A percentile compares a stretch with the other conserved stretches of the same genome.
These are phyloP conservation scores for Nicotiana tomentosiformis DNA, from an alignment of 257 asterid species.

Conservation along the genomic window DNA sequence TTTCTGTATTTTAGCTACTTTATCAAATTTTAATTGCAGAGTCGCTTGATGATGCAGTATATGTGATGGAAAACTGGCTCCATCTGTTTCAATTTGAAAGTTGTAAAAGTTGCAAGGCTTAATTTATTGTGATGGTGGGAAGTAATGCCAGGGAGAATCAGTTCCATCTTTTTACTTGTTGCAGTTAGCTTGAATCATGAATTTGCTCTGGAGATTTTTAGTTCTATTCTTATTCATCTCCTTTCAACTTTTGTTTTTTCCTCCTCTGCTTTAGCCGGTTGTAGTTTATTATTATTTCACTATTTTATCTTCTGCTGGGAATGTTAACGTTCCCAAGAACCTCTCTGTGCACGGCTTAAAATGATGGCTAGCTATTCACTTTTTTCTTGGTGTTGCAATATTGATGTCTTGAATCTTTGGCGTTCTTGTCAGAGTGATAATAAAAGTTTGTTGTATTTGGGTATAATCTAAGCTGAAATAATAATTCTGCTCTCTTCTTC, in stretches of 20 bases:
- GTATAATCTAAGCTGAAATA: background rate
- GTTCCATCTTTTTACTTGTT: background rate
- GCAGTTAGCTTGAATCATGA: slow-evolving; percentile 1
- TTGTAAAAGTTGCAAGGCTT: background rate
- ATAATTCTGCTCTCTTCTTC: background rate
- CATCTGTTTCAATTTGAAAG: background rate
- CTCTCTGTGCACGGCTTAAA: background rate
- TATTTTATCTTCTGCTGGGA: background rate
- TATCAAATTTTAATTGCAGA: slow-evolving; percentile 6
- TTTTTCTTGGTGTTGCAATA: background rate
- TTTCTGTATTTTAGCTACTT: background rate
- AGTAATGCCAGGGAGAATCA: background rate
- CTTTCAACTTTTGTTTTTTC: background rate
- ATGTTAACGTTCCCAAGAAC: background rate
- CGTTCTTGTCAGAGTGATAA: background rate
- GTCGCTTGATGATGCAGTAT: background rate
- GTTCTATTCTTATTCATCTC: background rate
- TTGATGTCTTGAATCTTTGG: background rate
- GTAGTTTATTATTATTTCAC: background rate
- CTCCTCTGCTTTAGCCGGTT: background rate
- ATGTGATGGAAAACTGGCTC: background rate
- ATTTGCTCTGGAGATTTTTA: background rate
- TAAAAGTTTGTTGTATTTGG: background rate
- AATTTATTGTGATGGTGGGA: background rate
- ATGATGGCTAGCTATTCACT: background rate